Conservation (phyloP, 331 rosid genomes). For the Cucumis variabilis region DNA sequence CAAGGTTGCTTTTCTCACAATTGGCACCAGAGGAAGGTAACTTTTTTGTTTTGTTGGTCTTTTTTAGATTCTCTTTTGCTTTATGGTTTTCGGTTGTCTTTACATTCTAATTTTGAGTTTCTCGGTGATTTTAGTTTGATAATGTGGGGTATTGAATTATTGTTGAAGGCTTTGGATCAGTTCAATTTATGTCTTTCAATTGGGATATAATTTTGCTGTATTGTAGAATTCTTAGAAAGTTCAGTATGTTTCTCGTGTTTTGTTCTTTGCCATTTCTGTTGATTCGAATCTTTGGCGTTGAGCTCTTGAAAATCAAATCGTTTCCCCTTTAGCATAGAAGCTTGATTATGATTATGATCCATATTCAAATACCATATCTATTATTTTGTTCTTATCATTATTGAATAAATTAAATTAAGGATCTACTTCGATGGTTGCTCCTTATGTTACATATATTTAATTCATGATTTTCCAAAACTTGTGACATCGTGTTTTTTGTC, state of each 20-base stretch:
- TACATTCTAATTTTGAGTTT: not conserved
- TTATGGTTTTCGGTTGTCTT: not conserved
- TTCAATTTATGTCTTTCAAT: not conserved
- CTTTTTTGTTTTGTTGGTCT: not conserved
- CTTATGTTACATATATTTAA: not conserved
- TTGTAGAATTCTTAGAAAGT: not conserved
- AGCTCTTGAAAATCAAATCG: constrained; percentile 1
- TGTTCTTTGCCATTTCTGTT: constrained; percentile 3
- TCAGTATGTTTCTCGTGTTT: not conserved
- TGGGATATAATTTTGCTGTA: not conserved
- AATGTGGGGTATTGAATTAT: constrained; percentile 1
- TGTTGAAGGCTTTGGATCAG: not conserved
- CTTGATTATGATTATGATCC: constrained; percentile 2
- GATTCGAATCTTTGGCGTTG: not conserved
- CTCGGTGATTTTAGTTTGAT: not conserved
- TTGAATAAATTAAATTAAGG: too few relatives aligned
- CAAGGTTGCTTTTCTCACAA: constrained; percentile 67
- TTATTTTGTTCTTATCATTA: constrained; percentile 8
- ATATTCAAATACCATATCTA: constrained; percentile 13
- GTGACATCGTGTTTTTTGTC: constrained; percentile 27
- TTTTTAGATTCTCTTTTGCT: not conserved
- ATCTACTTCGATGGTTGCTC: constrained; percentile 38
- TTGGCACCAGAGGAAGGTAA: constrained; percentile 95
- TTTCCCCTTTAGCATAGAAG: not conserved
- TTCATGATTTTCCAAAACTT: constrained; percentile 12